Evolutionary conservation across 148 eudicot genomes (phyloP).

Genomic region (Chenopodium formosanum): DNA sequence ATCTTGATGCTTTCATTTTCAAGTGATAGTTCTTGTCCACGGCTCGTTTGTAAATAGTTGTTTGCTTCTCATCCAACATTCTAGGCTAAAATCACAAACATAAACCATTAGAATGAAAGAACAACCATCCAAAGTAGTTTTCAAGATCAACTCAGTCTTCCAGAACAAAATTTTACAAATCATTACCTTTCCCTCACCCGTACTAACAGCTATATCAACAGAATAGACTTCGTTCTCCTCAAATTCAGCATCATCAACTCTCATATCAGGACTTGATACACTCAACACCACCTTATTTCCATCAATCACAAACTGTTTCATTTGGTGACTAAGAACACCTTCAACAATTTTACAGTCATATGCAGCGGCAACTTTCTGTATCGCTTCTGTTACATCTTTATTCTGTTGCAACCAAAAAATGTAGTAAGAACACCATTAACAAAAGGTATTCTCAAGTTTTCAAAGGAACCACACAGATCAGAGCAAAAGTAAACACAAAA

Average conservation of each 20-base stretch:
- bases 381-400: constrained; percentile 81
- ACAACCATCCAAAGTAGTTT: background rate
- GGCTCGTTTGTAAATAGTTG: constrained; percentile 83
- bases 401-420: constrained; percentile 43
- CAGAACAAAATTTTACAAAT: background rate
- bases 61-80: constrained; percentile 89
- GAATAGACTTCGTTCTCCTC: constrained; percentile 92
- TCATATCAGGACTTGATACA: constrained; percentile 63
- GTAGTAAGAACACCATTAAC: background rate
- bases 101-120: background rate
- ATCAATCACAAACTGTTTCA: constrained; percentile 90
- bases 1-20: constrained; percentile 87
- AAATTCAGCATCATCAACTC: constrained; percentile 90
- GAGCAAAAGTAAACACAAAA: background rate
- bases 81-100: constrained; percentile 52
- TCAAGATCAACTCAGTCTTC: background rate
- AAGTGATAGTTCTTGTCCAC: constrained; percentile 82
- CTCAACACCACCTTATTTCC: constrained; percentile 89
- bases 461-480: background rate
- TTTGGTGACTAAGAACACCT: constrained; percentile 87
- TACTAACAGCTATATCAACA: constrained; percentile 74
- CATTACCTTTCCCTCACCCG: constrained; percentile 87
- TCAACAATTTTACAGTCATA: constrained; percentile 93
- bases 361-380: constrained; percentile 92
- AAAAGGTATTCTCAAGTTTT: background rate